Conservation (phyloP, 2,329 filamentous ascomycete genomes). For the Diaporthe sp. region DNA sequence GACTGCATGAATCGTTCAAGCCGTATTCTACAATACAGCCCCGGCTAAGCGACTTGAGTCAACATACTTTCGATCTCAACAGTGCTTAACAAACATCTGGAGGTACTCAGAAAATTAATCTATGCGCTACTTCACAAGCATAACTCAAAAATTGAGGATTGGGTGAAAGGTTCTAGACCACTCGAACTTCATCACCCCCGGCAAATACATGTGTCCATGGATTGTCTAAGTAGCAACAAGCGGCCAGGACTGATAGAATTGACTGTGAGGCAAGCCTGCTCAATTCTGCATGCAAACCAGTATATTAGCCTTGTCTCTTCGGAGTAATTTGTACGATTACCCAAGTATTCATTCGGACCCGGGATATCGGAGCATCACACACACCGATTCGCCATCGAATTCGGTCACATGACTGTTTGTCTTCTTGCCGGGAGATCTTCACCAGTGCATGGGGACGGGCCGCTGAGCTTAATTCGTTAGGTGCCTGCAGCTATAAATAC, state of each 20-base stretch:
- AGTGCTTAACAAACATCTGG: background rate
- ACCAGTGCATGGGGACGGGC: background rate
- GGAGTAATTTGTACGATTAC: no score
- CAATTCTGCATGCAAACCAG: no score
- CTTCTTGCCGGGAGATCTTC: background rate
- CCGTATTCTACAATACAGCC: no score
- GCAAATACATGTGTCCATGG: no score
- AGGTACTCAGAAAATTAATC: background rate
- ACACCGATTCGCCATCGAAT: background rate
- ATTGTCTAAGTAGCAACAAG: no score
- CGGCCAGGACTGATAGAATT: no score
- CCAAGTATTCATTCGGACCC: no score
- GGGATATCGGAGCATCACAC: no score
- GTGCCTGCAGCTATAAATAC: background rate
- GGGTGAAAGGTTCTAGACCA: background rate
- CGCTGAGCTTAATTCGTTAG: slow-evolving; percentile 3
- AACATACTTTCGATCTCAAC: background rate
- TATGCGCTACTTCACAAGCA: background rate
- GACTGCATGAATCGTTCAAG: background rate
- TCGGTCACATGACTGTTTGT: background rate
- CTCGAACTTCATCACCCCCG: no score
- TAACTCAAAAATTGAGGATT: background rate
- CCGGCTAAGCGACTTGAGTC: background rate
- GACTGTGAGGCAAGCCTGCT: no score
- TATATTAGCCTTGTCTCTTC: no score